Evolutionary conservation across 345 rosid species (phyloP), one percentile per base, ranked within the genome.

Genomic region (Microcos paniculata): DNA sequence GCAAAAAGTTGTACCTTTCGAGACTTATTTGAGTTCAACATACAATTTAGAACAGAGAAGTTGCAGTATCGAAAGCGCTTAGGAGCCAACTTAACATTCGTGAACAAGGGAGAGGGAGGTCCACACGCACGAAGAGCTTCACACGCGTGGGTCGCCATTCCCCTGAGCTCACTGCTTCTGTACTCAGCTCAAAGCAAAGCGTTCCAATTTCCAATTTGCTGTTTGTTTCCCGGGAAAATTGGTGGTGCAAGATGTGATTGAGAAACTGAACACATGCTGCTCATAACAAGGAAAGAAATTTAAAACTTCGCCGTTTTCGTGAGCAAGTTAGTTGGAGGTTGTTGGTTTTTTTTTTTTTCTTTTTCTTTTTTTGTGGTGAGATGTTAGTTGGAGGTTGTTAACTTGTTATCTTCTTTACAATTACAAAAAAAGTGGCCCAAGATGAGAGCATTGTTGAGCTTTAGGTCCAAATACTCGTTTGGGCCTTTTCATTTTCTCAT

Each of bases 11-110:
- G 26, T 76, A 92, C 93, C 93, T 87, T 85, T 19, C 75, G 87
- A 15, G 92, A 77, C 55, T 85, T 72, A 70, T 49, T 80, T 33
- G 85, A 81, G 58, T 75, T 76, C 12, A 79, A 67, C 26, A 77
- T 64, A 76, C 83, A 83, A 76, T 75, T 80, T 58, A 74, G 85
- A 73, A 88, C 81, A 4, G 87, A 80, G 77, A 87, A 82, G 18
- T 79, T 89, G 85, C 83, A 80, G 78, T 19, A 87, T 48, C 81
- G 80, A 42, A 75, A 12, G 75, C 79, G 80, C 49, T 67, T 51
- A 62, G 33, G 80, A 26, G 70, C 62, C 8, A 74, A 62, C 38
- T 59, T 81, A 58, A 79, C 10, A 35, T 85, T 72, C 24, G 65
- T 23, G 40, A 77, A 23, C 30, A 80, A 62, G 4, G 83, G 78